Base-by-base conservation (phyloP, 2,329 filamentous ascomycete genomes). In the Pseudogymnoascus sp. region DNA sequence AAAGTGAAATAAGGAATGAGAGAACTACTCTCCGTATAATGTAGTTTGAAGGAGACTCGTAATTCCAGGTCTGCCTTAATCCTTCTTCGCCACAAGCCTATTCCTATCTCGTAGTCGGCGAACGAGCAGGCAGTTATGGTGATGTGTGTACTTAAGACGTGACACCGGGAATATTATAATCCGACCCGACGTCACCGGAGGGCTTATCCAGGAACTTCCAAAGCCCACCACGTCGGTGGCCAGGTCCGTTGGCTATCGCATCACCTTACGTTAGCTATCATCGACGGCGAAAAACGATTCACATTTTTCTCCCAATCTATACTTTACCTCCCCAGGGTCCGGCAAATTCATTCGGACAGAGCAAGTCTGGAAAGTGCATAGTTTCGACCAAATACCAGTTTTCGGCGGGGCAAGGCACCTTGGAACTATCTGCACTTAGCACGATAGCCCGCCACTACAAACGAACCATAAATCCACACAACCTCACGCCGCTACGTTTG, bases 81-180 rank as follows among this genome's bases (percentile, higher is more conserved):
- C 23, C 23, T 31, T 53, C 44, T 53, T 53, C 25, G 46, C 46
- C 46, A 53, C 46, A 53, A 53, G 25, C 46, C 46, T 53, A 53
- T 53, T 53, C 46, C 46, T 53, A 53, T 53, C 46, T 53, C 8
- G 46, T 53, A 53, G 46, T 53, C 46, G 46, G 46, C 46, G 46
- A 11, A 11, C 7, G 25, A 53, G 25, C 46, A 53, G 46, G 46
- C 46, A 31, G 46, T 53, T 53, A 53, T 12, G 46, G 46, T 53
- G 25, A 53, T 53, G 46, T 31, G 25, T 53, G 16, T 18, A 31
- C 46, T 16, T 6, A 53, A 53, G 46, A 53, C 46, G 25, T 53
- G 46, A 53, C 25, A n/a, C 25, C 46, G 46, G 46, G 25, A 5
- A 31, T n/a, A 53, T n/a, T 16, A 53, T 53, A 53, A 31, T 53